Conservation (phyloP, 345 rosid genomes). For the Rhizophora apiculata region DNA sequence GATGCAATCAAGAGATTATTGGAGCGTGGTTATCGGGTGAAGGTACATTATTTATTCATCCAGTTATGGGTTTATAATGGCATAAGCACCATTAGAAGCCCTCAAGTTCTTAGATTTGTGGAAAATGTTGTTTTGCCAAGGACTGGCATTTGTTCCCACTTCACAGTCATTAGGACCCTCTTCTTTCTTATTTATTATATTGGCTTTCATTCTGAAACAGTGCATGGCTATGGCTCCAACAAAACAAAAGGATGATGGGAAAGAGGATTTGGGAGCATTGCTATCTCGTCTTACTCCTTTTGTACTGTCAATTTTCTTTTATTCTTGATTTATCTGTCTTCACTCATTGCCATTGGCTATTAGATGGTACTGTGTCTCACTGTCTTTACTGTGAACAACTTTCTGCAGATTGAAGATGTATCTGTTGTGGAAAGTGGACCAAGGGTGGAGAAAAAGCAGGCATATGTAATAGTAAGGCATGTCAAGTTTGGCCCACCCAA, state of each 20-base stretch:
- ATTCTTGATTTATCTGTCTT: conserved; percentile 1
- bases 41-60: conserved; percentile 41
- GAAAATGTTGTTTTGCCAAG: background rate
- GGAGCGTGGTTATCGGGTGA: conserved; percentile 85
- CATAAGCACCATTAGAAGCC: background rate
- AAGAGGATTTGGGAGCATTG: conserved; percentile 56
- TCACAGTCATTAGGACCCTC: background rate
- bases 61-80: background rate
- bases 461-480: conserved; percentile 66
- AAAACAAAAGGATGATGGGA: conserved; percentile 42
- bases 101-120: background rate
- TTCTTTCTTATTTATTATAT: background rate
- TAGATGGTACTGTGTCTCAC: background rate
- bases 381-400: conserved; percentile 8
- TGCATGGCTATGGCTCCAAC: conserved; percentile 43
- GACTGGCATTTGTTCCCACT: background rate
- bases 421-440: conserved; percentile 68
- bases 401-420: conserved; percentile 59
- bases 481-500: conserved; percentile 65
- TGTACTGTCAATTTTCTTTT: conserved; percentile 36
- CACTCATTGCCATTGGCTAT: background rate
- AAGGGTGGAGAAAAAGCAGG: conserved; percentile 49
- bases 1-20: conserved; percentile 54
- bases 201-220: conserved; percentile 38
- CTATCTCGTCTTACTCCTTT: conserved; percentile 52